Conservation (phyloP, 352 stramenopile species). For the Phytophthora fragariae region DNA sequence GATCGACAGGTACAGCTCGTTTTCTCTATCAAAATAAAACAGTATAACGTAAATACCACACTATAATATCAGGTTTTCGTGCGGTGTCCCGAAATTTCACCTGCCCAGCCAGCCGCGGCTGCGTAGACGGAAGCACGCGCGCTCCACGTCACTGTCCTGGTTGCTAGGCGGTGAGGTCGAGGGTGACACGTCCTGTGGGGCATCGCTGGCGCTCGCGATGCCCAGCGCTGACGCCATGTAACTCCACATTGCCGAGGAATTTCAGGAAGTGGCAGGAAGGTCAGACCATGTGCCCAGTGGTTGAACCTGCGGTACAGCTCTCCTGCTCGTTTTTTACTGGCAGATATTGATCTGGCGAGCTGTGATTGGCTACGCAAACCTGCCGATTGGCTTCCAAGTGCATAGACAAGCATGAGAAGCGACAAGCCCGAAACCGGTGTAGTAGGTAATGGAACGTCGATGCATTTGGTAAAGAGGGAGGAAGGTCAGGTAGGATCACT, state of each 20-base stretch:
- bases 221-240: slow-evolving; percentile 43
- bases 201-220: slow-evolving; percentile 21
- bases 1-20: slow-evolving; percentile 59
- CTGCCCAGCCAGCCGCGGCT: slow-evolving; percentile 40
- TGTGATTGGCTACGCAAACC: too few species aligned
- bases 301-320: slow-evolving; percentile 6
- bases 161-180: slow-evolving; percentile 18
- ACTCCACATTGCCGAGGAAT: slow-evolving; percentile 37
- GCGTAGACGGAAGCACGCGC: slow-evolving; percentile 31
- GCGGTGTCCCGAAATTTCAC: too few species aligned
- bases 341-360: too few species aligned
- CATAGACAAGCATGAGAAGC: too few species aligned
- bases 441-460: not conserved
- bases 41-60: too few species aligned
- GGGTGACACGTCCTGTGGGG: not conserved
- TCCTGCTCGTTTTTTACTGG: too few species aligned
- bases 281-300: slow-evolving; percentile 2
- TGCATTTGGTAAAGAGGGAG: slow-evolving; percentile 20
- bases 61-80: too few species aligned
- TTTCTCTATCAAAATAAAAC: slow-evolving; percentile 33
- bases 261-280: slow-evolving; percentile 9
- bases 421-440: too few species aligned
- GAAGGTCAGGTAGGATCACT: slow-evolving; percentile 19
- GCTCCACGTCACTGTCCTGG: slow-evolving; percentile 31
- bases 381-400: too few species aligned